A percentile compares a stretch with the other conserved stretches of the same genome.
These are phyloP conservation scores for Globisporangium alternatum DNA, from an alignment of 352 stramenopile species.

Conservation along the genomic window DNA sequence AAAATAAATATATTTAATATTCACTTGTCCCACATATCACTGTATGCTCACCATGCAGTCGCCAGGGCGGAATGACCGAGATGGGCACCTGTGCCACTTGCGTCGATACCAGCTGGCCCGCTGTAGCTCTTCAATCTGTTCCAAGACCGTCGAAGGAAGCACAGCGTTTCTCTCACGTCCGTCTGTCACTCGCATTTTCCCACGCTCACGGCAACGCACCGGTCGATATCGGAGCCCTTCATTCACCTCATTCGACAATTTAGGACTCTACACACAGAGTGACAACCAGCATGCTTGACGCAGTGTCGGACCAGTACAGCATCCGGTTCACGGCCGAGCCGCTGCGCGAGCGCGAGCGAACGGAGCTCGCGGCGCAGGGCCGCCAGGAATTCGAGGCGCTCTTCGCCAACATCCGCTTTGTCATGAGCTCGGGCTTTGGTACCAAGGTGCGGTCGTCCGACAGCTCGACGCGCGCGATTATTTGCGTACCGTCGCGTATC, in stretches of 20 bases:
- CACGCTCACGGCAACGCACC: background rate
- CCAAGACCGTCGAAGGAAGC: no score
- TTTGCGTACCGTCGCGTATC: slow-evolving; percentile 44
- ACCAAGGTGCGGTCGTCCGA: slow-evolving; percentile 50
- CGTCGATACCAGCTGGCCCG: no score
- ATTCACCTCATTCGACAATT: background rate
- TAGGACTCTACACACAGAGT: background rate
- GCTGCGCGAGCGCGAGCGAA: slow-evolving; percentile 34
- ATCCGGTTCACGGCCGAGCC: slow-evolving; percentile 33
- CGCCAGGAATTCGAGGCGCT: slow-evolving; percentile 30
- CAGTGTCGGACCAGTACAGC: slow-evolving; percentile 16
- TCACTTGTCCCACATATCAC: no score
- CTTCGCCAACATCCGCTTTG: slow-evolving; percentile 42
- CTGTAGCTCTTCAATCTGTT: no score
- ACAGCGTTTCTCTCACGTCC: background rate
- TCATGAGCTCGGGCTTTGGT: slow-evolving; percentile 35
- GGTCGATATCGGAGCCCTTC: background rate
- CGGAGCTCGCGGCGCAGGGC: slow-evolving; percentile 34
- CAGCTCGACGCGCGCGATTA: slow-evolving; percentile 49
- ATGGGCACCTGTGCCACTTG: no score
- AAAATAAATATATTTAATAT: no score
- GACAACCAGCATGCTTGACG: background rate
- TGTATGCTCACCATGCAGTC: no score
- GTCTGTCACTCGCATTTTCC: no score
- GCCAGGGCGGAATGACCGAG: no score